Evolutionary conservation across 2,329 filamentous ascomycete species (phyloP).

Genomic region (Hypomyces rosellus): DNA sequence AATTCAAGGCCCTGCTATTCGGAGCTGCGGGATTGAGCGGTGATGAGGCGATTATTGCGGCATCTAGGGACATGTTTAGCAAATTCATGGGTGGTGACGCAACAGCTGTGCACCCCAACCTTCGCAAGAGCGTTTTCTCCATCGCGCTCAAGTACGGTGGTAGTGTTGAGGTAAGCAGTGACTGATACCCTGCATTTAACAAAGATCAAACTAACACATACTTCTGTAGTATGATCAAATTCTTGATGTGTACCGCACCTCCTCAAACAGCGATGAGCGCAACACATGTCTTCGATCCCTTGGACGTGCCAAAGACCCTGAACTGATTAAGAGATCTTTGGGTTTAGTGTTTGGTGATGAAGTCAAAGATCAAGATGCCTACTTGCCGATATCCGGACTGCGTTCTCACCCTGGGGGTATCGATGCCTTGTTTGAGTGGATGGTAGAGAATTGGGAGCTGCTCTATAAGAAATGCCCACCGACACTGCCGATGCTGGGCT

Average conservation of each 20-base stretch:
- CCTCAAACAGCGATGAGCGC: constrained; percentile 69
- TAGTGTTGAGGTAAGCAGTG: constrained; percentile 60
- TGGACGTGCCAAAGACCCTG: constrained; percentile 69
- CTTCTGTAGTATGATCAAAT: constrained; percentile 62
- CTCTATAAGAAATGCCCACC: constrained; percentile 77
- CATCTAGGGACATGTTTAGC: constrained; percentile 83
- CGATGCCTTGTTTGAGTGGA: constrained; percentile 72
- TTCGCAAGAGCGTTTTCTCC: constrained; percentile 78
- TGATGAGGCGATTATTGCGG: constrained; percentile 69
- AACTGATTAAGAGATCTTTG: constrained; percentile 76
- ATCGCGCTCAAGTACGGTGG: constrained; percentile 81
- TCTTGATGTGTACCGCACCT: constrained; percentile 67
- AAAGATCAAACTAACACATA: no score
- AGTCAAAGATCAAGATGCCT: constrained; percentile 91
- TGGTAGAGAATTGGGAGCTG: constrained; percentile 83
- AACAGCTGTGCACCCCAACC: constrained; percentile 82
- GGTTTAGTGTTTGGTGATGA: constrained; percentile 68
- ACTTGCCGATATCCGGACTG: constrained; percentile 76
- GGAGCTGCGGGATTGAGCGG: constrained; percentile 74
- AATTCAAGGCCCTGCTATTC: constrained; percentile 91
- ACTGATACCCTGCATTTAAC: no score
- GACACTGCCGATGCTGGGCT: constrained; percentile 78
- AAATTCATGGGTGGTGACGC: constrained; percentile 76
- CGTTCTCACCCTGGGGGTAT: constrained; percentile 73
- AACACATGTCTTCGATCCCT: constrained; percentile 83